Base-by-base conservation (phyloP, 306 rosid species). In the Rosa rugosa region DNA sequence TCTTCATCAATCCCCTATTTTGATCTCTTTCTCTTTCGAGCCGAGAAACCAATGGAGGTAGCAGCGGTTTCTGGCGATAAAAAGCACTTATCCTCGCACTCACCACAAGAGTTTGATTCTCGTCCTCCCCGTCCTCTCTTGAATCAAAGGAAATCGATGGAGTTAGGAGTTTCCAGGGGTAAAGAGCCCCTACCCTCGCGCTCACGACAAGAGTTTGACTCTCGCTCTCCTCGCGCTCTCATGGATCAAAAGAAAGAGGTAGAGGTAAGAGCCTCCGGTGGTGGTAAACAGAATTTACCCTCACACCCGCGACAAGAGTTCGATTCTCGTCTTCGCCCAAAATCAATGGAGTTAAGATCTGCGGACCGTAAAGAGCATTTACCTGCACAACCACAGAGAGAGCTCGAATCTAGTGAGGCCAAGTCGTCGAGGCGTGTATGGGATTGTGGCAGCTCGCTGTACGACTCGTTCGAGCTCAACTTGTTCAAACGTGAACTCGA, bases 381-480 rank as follows among this genome's bases (percentile, higher is more conserved):
- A 14, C 23, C 14, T 0, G 6, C 74, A 70, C 34, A 23, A 7
- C n/a, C 22, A 4, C 54, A 2, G 75, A 23, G 8, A 47, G 75
- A 8, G 23, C 17, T 27, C 8, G 42, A 71, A 0, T 25, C 59
- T 0, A 31, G 75, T 71, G 71, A 66, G 47, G 71, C 7, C 11
- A 66, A 66, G 47, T 66, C 49, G 11, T 49, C 62, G 1, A 31
- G 71, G 62, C 76, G 56, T 13, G 63, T 89, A 7, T 94, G 98
- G 98, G 98, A 94, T 68, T 92, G 98, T 80, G 98, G 93, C 4
- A 94, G 97, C 87, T 64, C 97, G 1, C 97, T 94, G 16, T 94
- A 94, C 63, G 99, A 92, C 80, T 92, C 97, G 4, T 91, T 92
- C 79, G 99, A 94, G 83, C 92, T 91, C 83, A 85, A 92, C 81